A percentile compares a stretch with the other conserved stretches of the same genome.
Evolutionary conservation across 1,139 yeast genomes (phyloP).

Genomic region (Taphrina confusa): DNA sequence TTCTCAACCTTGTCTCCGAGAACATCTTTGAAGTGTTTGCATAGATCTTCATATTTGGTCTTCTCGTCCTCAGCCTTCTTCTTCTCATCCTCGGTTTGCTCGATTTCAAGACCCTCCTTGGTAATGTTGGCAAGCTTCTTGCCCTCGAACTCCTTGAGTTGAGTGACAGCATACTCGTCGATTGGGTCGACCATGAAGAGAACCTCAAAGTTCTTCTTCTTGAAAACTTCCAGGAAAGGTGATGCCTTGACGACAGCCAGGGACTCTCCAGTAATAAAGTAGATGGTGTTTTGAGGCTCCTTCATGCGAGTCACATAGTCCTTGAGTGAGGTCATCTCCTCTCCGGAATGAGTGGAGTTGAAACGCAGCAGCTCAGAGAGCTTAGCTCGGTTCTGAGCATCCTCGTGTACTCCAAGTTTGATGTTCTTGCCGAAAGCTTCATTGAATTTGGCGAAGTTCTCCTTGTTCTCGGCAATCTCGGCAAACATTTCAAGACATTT

Average conservation of each 20-base stretch:
- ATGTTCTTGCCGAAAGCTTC: constrained; percentile 96
- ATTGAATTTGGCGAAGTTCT: constrained; percentile 98
- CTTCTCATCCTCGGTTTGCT: constrained; percentile 99
- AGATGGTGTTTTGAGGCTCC: constrained; percentile 99
- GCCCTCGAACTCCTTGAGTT: constrained; percentile 98
- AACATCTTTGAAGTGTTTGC: constrained; percentile 93
- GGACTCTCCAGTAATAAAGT: constrained; percentile 99
- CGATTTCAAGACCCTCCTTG: constrained; percentile 92
- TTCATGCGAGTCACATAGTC: constrained; percentile 99
- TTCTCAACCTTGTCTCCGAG: constrained; percentile 99
- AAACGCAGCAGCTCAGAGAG: constrained; percentile 95
- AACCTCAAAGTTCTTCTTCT: constrained; percentile 98
- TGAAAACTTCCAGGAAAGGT: constrained; percentile 98
- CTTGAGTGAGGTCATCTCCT: constrained; percentile 88
- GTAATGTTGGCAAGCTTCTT: constrained; percentile 98
- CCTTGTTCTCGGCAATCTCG: constrained; percentile 98
- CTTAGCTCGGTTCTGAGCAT: constrained; percentile 93
- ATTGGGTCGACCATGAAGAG: constrained; percentile 98
- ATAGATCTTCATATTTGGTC: constrained; percentile 87
- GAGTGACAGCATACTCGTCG: constrained; percentile 99
- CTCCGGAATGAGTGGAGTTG: constrained; percentile 93
- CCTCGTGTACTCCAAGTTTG: constrained; percentile 99
- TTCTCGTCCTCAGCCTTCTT: constrained; percentile 86
- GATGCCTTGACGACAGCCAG: constrained; percentile 97
- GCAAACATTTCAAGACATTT: constrained; percentile 97